Evolutionary conservation across 1,284 basidiomycete genomes (phyloP), one percentile per base, ranked within the genome.

Genomic region (Moniliophthora roreri): DNA sequence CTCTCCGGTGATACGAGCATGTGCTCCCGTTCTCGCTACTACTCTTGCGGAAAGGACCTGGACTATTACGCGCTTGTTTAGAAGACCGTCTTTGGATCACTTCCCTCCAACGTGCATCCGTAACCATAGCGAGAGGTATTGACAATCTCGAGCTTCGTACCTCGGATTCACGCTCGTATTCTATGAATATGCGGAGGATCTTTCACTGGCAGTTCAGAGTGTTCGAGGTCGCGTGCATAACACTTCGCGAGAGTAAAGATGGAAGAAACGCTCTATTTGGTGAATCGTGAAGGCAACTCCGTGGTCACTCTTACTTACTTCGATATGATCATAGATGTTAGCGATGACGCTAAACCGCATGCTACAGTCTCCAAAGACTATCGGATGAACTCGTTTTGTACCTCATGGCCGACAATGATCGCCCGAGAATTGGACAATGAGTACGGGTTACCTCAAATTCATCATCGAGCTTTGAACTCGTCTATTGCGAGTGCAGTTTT

Each of bases 141-240:
- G 78, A 79, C 53, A 76, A 82, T 58, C 82, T 88, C 72, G 79
- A 80, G 62, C 67, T 87, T n/a, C n/a, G n/a, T 50, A 68, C 68
- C 9, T 70, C 20, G 61, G 76, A 67, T 32, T 73, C 81, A 51
- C 65, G 66, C 37, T 67, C 78, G 69, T 71, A 13, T 71, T 84
- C 9, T 72, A 74, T 32, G 86, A 86, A 1, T 89, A 87, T 71
- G 82, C 81, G 61, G 84, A 89, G 69, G 87, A 87, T 69, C 73
- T 89, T 0, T 65, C 75, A 0, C 73, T 80, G 0, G 61, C 88
- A 15, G 71, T 81, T 10, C 71, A 81, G 20, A 26, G 47, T 16
- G 21, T 49, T 18, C 18, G 35, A 34, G 47, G 20, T 2, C 32
- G 24, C 16, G 21, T 32, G 5, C 24, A 24, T 21, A 46, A 46